phyloP scores from a whole-genome alignment of 2,329 filamentous ascomycete genomes.

The Catunica adiposa region DNA sequence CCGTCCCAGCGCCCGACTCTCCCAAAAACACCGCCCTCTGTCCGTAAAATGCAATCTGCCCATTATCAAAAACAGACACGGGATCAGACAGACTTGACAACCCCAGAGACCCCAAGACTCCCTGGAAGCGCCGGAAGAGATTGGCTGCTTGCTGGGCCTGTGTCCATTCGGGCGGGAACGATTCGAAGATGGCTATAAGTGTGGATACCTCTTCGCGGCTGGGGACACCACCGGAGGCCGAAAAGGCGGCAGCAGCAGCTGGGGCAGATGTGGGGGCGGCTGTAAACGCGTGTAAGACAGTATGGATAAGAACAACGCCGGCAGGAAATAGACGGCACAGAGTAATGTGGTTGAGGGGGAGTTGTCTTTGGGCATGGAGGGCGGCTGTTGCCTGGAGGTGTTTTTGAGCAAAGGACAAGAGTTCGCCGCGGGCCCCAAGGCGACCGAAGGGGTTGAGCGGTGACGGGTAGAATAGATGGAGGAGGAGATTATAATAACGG shows the following conservation, averaged over 20 bases:
- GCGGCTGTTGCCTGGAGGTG: constrained; percentile 19
- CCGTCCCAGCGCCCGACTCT: constrained; percentile 14
- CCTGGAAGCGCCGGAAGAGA: constrained; percentile 20
- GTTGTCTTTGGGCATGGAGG: constrained; percentile 21
- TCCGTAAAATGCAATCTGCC: constrained; percentile 8
- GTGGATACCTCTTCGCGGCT: constrained; percentile 21
- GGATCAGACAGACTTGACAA: constrained; percentile 15
- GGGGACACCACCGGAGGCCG: constrained; percentile 19
- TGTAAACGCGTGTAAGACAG: constrained; percentile 6
- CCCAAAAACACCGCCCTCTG: constrained; percentile 1
- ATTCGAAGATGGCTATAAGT: constrained; percentile 23
- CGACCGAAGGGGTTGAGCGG: constrained; percentile 24
- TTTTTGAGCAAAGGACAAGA: constrained; percentile 25
- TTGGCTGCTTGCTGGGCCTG: constrained; percentile 22
- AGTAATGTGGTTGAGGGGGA: constrained; percentile 28
- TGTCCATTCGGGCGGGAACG: constrained; percentile 23
- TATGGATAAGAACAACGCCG: constrained; percentile 24
- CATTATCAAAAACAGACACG: constrained; percentile 10
- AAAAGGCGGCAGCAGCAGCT: constrained; percentile 10
- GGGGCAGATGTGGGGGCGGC: background rate
- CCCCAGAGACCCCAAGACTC: background rate
- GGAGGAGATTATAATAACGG: constrained; percentile 28
- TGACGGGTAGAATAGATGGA: constrained; percentile 28
- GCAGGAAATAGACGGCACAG: constrained; percentile 26
- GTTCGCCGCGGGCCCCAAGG: constrained; percentile 20